A percentile compares a stretch with the other conserved stretches of the same genome.
Conservation (phyloP, 441 rosid genomes). For the Adansonia grandidieri region DNA sequence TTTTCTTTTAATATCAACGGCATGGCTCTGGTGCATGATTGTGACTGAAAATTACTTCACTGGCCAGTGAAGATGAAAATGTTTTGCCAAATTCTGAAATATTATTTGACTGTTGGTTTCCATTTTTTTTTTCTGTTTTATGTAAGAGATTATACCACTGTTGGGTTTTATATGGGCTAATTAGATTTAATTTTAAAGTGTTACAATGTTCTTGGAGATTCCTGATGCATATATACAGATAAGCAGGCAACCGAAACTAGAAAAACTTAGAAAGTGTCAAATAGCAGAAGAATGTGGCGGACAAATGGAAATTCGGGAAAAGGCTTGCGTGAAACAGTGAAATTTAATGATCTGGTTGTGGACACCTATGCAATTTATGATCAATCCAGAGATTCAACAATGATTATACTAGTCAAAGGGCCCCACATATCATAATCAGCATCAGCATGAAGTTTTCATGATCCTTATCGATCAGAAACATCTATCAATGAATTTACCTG, state of each 20-base stretch:
- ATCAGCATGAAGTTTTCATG: background rate
- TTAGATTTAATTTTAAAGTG: background rate
- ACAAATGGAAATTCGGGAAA: conserved; percentile 16
- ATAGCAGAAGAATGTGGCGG: background rate
- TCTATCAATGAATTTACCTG: background rate
- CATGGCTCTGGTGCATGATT: conserved; percentile 6
- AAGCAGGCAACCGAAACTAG: background rate
- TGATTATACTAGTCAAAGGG: background rate
- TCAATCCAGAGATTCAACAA: background rate
- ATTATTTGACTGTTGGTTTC: background rate
- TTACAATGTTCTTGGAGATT: background rate
- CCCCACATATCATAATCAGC: background rate
- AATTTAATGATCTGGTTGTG: background rate
- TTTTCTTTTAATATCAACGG: background rate
- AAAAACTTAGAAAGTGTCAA: background rate
- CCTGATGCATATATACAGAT: background rate
- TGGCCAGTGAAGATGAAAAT: background rate
- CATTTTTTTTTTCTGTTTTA: background rate
- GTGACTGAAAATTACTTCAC: background rate
- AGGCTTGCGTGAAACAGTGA: background rate
- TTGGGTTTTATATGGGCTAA: background rate
- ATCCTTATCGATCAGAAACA: background rate
- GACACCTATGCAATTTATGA: background rate
- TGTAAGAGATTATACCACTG: background rate
- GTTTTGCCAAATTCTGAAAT: background rate